Conservation (phyloP, 768 basidiomycete genomes). For the Amanita molliuscula region DNA sequence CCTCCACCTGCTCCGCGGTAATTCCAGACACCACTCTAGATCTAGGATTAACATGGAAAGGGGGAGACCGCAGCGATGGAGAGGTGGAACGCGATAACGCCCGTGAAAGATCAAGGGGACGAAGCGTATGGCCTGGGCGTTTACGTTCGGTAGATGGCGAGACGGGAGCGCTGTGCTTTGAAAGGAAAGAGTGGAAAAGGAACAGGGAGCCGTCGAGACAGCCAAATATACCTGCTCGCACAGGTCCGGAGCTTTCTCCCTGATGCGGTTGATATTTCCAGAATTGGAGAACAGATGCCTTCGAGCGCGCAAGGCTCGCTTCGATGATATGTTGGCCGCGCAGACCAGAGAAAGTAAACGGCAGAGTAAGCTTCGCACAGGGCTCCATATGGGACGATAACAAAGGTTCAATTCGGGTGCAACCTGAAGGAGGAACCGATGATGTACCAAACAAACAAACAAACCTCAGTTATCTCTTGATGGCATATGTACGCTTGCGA, state of each 20-base stretch:
- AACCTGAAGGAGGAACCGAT: not conserved
- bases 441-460: not conserved
- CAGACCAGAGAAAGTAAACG: constrained; percentile 23
- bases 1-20: constrained; percentile 61
- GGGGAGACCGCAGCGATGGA: constrained; percentile 27
- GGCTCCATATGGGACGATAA: not conserved
- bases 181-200: constrained; percentile 21
- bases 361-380: constrained; percentile 14
- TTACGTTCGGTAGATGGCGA: constrained; percentile 7
- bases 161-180: constrained; percentile 8
- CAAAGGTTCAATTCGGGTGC: not conserved
- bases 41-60: constrained; percentile 45
- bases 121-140: constrained; percentile 6
- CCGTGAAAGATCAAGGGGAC: constrained; percentile 13
- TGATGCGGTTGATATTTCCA: constrained; percentile 14
- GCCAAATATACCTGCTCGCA: constrained; percentile 24
- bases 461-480: no score
- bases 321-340: constrained; percentile 16
- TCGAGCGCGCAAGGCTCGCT: constrained; percentile 20
- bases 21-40: constrained; percentile 65
- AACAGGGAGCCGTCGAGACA: constrained; percentile 36
- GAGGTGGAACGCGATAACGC: constrained; percentile 18
- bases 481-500: no score
- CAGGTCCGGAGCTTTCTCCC: constrained; percentile 7
- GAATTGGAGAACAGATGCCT: constrained; percentile 20